phyloP scores from a whole-genome alignment of 2,329 filamentous ascomycete species.

The Tolypocladium endophyticum region DNA sequence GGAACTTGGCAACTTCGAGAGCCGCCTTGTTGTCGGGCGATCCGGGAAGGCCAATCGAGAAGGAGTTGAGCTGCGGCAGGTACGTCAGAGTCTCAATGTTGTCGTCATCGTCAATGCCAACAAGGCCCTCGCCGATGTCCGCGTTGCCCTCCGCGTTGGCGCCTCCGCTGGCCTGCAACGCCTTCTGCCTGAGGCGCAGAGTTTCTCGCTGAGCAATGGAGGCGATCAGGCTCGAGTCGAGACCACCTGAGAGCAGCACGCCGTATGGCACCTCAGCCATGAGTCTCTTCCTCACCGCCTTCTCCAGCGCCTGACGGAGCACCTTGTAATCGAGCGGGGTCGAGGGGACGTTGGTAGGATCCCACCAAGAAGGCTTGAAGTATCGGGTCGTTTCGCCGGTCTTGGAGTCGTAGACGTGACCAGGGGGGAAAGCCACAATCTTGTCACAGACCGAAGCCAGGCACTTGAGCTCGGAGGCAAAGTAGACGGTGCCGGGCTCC shows the following conservation, averaged over 20 bases:
- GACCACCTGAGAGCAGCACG: slow-evolving; percentile 85
- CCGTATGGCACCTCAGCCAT: slow-evolving; percentile 99
- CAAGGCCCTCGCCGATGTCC: slow-evolving; percentile 60
- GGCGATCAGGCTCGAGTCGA: slow-evolving; percentile 92
- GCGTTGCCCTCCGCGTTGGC: slow-evolving; percentile 37
- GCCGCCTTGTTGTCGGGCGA: slow-evolving; percentile 90
- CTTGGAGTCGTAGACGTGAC: slow-evolving; percentile 91
- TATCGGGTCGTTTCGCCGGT: slow-evolving; percentile 79
- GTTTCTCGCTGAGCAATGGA: slow-evolving; percentile 94
- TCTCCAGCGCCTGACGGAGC: slow-evolving; percentile 75
- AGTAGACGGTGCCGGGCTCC: slow-evolving; percentile 80
- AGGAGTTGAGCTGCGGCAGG: slow-evolving; percentile 92
- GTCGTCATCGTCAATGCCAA: slow-evolving; percentile 90
- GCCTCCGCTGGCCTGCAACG: slow-evolving; percentile 36
- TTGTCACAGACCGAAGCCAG: slow-evolving; percentile 90
- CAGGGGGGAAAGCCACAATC: slow-evolving; percentile 87
- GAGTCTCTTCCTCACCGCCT: slow-evolving; percentile 85
- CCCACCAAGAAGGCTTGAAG: slow-evolving; percentile 88
- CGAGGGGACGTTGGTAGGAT: slow-evolving; percentile 66
- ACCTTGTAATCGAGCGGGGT: slow-evolving; percentile 74
- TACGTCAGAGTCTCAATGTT: slow-evolving; percentile 82
- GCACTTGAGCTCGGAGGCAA: slow-evolving; percentile 94
- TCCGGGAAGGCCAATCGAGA: slow-evolving; percentile 91
- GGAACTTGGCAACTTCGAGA: slow-evolving; percentile 86
- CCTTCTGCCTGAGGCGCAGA: slow-evolving; percentile 59